Base-by-base conservation (phyloP, 2,329 filamentous ascomycete genomes). In the Coleophoma cylindrospora region DNA sequence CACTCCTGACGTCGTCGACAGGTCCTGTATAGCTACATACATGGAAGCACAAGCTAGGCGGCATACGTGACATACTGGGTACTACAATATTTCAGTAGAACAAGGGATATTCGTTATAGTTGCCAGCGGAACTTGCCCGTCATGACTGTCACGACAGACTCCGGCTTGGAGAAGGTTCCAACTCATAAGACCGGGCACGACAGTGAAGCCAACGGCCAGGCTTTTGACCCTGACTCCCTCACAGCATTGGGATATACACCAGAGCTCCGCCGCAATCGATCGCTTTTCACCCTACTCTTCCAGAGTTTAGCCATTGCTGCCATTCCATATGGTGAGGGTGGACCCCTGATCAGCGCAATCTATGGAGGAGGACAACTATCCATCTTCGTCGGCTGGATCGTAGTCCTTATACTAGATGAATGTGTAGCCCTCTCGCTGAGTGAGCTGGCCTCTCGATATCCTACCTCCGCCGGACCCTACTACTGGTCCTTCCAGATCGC, bases 401-500 rank as follows among this genome's bases (percentile, higher is more conserved):
- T 79, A 11, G 72, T 80, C 50, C 67, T 77, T 11, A 60, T 79
- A 8, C 66, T 81, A 1, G 74, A 77, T 52, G 74, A 80, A 78
- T 87, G 84, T 65, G 83, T 90, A 33, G 86, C 86, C 32, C 72
- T 79, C 3, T 87, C 84, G 17, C 75, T 89, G 32, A 83, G 83
- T 56, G 86, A 90, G 69, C 87, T 90, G 62, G 88, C 85, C 52
- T 86, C 81, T 58, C 82, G 88, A 37, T 89, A 86, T 61, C 86
- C 86, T 19, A 89, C 85, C n/a, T 83, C 84, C 46, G 86, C 86
- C 61, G 86, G 86, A 64, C 86, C 89, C 48, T 90, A 91, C 70
- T 89, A 89, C 66, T 86, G 89, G 70, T 84, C 85, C 6, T 89
- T 86, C 63, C 88, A 89, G 81, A 77, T 91, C 13, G 77, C 86